These are phyloP conservation scores for Diatrype stigma DNA, from an alignment of 2,329 filamentous ascomycete species.

Conservation along the genomic window DNA sequence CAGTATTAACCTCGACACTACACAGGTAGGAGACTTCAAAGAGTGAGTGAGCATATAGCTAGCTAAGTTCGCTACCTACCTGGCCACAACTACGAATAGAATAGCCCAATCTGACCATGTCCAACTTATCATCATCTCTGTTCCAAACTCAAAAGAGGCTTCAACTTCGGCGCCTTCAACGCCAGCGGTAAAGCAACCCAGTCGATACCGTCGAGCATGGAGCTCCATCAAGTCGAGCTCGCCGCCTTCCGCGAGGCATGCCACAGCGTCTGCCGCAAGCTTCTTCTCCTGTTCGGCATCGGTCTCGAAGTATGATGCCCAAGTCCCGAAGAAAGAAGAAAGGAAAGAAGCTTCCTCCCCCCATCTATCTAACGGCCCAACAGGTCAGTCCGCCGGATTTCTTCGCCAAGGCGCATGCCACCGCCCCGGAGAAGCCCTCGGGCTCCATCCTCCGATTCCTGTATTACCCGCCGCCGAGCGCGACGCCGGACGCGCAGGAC, in stretches of 20 bases:
- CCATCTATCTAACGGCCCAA: slow-evolving; percentile 1
- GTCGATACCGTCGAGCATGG: slow-evolving; percentile 65
- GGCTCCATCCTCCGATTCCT: slow-evolving; percentile 66
- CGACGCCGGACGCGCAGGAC: slow-evolving; percentile 37
- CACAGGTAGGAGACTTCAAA: slow-evolving; percentile 77
- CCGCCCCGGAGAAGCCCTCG: slow-evolving; percentile 40
- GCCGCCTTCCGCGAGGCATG: slow-evolving; percentile 66
- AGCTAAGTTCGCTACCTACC: too few species aligned
- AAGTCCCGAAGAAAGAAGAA: too few species aligned
- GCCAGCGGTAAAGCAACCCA: slow-evolving; percentile 65
- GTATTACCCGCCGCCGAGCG: slow-evolving; percentile 59
- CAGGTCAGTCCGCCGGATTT: slow-evolving; percentile 47
- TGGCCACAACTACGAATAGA: too few species aligned
- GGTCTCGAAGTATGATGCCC: slow-evolving; percentile 75
- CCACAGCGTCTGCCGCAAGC: slow-evolving; percentile 64
- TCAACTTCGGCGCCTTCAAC: slow-evolving; percentile 90
- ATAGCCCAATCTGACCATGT: too few species aligned
- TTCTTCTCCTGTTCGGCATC: slow-evolving; percentile 73
- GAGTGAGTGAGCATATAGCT: too few species aligned
- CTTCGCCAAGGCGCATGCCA: slow-evolving; percentile 50
- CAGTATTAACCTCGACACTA: neutral
- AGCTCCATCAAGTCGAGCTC: slow-evolving; percentile 56
- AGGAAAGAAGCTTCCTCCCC: too few species aligned
- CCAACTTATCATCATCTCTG: neutral
- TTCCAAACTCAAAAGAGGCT: slow-evolving; percentile 54